Evolutionary conservation across 1,284 basidiomycete species (phyloP), one percentile per base, ranked within the genome.

Genomic region (Rhodotorula mucilaginosa): DNA sequence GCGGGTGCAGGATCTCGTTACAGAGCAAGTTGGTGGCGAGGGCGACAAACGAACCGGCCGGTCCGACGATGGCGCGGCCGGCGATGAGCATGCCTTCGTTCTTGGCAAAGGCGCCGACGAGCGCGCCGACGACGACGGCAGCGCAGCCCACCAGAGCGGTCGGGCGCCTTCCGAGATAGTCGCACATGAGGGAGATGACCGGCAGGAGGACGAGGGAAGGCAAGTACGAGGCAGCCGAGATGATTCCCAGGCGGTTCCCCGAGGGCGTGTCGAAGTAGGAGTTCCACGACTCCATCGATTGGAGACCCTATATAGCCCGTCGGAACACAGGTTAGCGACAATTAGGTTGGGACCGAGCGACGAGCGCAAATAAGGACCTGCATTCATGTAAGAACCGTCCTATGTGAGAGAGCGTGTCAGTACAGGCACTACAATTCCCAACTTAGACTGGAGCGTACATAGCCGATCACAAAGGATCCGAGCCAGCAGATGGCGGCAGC

Each of bases 1-100:
- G 62, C 51, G 68, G 77, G 77, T 86, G 58, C 80, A 77, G 79
- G 86, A 91, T 2, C 88, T 89, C 0, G 88, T 83, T 90, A 88
- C 91, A 3, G 89, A 89, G 52, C 89, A 89, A 71, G 29, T 85
- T 84, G 81, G 76, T 79, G 73, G 81, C 85, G 86, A 86, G 60
- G 6, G 31, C 86, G 59, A 39, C 34, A 34, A 52, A 34, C 31
- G 34, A 39, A 3, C 48, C 52, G 48, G 26, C 61, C 21, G 57
- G 46, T 19, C 72, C 72, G 34, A 73, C 65, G 26, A 73, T 49
- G 19, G 70, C 58, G 2, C 72, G 52, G 7, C 65, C 65, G 7
- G 39, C 72, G 63, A 70, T 66, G 15, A 73, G 67, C 66, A 62
- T 64, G 15, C 29, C 65, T 4, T 58, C 58, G 51, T 58, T 58